Percentiles rank a stretch among this genome's conserved stretches.
Conservation (phyloP, 805 yeast species). For the Candida montana region DNA sequence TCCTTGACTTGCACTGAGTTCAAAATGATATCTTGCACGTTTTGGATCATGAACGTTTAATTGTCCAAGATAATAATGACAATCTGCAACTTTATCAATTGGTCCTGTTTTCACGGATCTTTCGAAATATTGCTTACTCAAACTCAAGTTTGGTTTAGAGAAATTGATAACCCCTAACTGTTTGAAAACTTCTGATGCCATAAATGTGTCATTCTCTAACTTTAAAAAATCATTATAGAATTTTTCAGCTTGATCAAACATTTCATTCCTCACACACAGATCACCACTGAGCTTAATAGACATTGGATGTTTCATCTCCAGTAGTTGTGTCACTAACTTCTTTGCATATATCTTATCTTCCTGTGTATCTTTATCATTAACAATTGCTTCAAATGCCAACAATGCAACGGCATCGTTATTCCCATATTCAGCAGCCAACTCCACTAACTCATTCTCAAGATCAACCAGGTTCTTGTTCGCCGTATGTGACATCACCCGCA, state of each 20-base stretch:
- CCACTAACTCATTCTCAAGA: constrained; percentile 70
- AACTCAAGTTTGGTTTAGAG: constrained; percentile 42
- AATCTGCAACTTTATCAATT: constrained; percentile 57
- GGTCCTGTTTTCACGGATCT: constrained; percentile 59
- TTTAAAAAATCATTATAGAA: constrained; percentile 56
- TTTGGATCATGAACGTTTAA: constrained; percentile 58
- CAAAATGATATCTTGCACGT: constrained; percentile 66
- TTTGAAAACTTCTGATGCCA: constrained; percentile 69
- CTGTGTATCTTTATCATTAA: constrained; percentile 30
- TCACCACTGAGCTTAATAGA: constrained; percentile 80
- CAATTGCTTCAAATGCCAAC: constrained; percentile 61
- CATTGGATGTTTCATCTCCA: constrained; percentile 61
- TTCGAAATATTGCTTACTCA: constrained; percentile 55
- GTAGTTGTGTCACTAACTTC: constrained; percentile 49
- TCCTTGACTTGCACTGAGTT: constrained; percentile 72
- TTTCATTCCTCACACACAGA: constrained; percentile 48
- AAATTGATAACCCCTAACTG: constrained; percentile 60
- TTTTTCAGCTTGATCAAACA: constrained; percentile 47
- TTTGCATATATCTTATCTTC: constrained; percentile 65
- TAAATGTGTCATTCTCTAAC: constrained; percentile 49
- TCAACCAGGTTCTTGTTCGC: constrained; percentile 50
- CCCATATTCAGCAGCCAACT: constrained; percentile 79
- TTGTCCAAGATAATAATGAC: constrained; percentile 76
- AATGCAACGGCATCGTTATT: constrained; percentile 75
- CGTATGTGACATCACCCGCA: constrained; percentile 56